Percentiles rank a stretch among this genome's conserved stretches.
These are phyloP conservation scores for Citrus hindsii DNA, from an alignment of 345 rosid species.

Conservation along the genomic window DNA sequence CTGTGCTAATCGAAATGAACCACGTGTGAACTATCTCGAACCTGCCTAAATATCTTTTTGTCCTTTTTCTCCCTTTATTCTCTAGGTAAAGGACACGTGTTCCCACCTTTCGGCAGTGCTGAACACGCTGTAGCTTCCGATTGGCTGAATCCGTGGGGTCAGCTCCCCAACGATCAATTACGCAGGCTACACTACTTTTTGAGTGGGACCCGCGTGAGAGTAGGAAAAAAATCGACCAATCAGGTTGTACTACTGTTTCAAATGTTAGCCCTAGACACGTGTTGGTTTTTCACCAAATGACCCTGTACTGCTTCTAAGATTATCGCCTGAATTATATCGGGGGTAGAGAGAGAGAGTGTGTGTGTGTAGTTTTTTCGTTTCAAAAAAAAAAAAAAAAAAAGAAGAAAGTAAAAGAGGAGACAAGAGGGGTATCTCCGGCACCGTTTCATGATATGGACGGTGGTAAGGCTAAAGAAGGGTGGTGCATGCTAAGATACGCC, in stretches of 20 bases:
- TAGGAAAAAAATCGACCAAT: constrained; percentile 12
- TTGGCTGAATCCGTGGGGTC: constrained; percentile 8
- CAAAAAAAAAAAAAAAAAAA: background rate
- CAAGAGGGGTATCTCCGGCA: background rate
- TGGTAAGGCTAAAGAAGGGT: background rate
- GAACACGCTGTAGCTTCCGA: constrained; percentile 9
- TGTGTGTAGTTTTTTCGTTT: background rate
- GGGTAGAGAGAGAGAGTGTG: background rate
- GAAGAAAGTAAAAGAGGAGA: background rate
- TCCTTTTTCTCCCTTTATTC: background rate
- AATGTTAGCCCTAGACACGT: constrained; percentile 15
- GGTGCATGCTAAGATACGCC: constrained; percentile 12
- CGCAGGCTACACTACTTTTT: background rate
- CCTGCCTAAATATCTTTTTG: constrained; percentile 14
- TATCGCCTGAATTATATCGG: constrained; percentile 11
- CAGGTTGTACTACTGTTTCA: background rate
- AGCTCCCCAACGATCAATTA: background rate
- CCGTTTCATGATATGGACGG: background rate
- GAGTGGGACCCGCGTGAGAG: constrained; percentile 1
- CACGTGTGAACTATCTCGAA: constrained; percentile 37
- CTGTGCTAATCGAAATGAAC: background rate
- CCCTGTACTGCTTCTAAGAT: background rate
- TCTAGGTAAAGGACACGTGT: constrained; percentile 13
- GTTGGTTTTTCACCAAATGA: constrained; percentile 3
- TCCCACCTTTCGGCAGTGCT: constrained; percentile 25